Percentiles rank a stretch among this genome's conserved stretches.
phyloP scores from a whole-genome alignment of 2,329 filamentous ascomycete genomes.

The Aureobasidium melanogenum region DNA sequence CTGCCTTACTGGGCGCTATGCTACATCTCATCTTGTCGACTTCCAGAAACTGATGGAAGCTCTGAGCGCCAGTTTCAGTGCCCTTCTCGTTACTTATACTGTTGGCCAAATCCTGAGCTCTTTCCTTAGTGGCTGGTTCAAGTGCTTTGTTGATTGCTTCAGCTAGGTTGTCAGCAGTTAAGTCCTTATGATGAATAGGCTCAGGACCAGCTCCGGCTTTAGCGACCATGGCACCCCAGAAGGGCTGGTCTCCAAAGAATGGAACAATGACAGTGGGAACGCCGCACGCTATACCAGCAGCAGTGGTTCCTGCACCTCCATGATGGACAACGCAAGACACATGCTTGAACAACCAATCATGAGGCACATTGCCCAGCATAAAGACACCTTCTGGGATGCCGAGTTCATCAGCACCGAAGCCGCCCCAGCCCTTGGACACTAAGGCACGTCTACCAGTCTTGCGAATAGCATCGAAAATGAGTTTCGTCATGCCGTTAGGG shows the following conservation, averaged over 20 bases:
- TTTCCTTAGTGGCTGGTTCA: slow-evolving; percentile 22
- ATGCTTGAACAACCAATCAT: slow-evolving; percentile 51
- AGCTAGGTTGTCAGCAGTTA: slow-evolving; percentile 32
- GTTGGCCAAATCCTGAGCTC: slow-evolving; percentile 28
- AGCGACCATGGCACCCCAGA: slow-evolving; percentile 54
- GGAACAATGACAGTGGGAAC: slow-evolving; percentile 45
- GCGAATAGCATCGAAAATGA: slow-evolving; percentile 63
- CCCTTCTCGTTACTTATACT: slow-evolving; percentile 35
- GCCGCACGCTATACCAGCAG: slow-evolving; percentile 41
- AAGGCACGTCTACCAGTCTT: slow-evolving; percentile 44
- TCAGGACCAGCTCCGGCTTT: slow-evolving; percentile 21
- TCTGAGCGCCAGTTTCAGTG: slow-evolving; percentile 29
- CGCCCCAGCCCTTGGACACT: slow-evolving; percentile 55
- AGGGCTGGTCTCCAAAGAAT: slow-evolving; percentile 48
- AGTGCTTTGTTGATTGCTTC: slow-evolving; percentile 34
- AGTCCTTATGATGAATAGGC: slow-evolving; percentile 33
- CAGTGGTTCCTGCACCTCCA: slow-evolving; percentile 50
- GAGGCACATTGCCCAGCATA: slow-evolving; percentile 47
- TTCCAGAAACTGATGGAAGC: slow-evolving; percentile 43
- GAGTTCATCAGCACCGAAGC: slow-evolving; percentile 35
- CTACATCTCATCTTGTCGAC: slow-evolving; percentile 57
- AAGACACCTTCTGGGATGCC: slow-evolving; percentile 37
- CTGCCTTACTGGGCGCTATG: slow-evolving; percentile 55
- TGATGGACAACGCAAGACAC: slow-evolving; percentile 50
- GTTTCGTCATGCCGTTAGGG: slow-evolving; percentile 58